phyloP scores from a whole-genome alignment of 768 basidiomycete genomes.

The Suillus plorans region DNA sequence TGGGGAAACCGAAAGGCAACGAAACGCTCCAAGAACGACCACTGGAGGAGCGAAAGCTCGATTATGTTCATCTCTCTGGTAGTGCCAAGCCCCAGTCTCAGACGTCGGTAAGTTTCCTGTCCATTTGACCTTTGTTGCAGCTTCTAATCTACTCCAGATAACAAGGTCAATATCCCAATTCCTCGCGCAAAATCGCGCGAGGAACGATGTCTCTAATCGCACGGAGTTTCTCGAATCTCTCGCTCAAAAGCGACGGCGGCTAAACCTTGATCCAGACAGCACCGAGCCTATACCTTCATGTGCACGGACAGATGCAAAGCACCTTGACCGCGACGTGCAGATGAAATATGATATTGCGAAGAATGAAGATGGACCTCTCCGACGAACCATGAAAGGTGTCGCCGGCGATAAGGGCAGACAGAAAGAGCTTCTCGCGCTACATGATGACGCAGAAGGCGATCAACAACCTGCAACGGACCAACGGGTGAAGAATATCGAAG shows the following conservation, averaged over 20 bases:
- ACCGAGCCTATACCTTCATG: slow-evolving; percentile 50
- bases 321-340: slow-evolving; percentile 69
- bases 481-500: slow-evolving; percentile 65
- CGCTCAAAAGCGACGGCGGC: slow-evolving; percentile 50
- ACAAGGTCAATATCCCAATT: slow-evolving; percentile 73
- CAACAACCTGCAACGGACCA: slow-evolving; percentile 62
- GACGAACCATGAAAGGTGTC: slow-evolving; percentile 49
- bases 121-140: background rate
- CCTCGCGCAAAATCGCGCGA: slow-evolving; percentile 66
- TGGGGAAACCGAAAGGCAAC: slow-evolving; percentile 31
- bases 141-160: slow-evolving; percentile 39
- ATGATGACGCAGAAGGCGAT: slow-evolving; percentile 36
- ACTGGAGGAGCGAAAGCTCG: slow-evolving; percentile 69
- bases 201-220: slow-evolving; percentile 76
- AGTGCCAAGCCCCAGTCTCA: slow-evolving; percentile 51
- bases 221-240: slow-evolving; percentile 67
- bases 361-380: slow-evolving; percentile 76
- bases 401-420: slow-evolving; percentile 13
- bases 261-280: slow-evolving; percentile 35
- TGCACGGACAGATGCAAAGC: slow-evolving; percentile 72
- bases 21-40: slow-evolving; percentile 30
- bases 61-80: slow-evolving; percentile 53
- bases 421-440: slow-evolving; percentile 15
- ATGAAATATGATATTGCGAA: slow-evolving; percentile 89
- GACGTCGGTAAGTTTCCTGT: slow-evolving; percentile 50